Base-by-base conservation (phyloP, 2,329 filamentous ascomycete genomes). In the Aspergillus tanneri region DNA sequence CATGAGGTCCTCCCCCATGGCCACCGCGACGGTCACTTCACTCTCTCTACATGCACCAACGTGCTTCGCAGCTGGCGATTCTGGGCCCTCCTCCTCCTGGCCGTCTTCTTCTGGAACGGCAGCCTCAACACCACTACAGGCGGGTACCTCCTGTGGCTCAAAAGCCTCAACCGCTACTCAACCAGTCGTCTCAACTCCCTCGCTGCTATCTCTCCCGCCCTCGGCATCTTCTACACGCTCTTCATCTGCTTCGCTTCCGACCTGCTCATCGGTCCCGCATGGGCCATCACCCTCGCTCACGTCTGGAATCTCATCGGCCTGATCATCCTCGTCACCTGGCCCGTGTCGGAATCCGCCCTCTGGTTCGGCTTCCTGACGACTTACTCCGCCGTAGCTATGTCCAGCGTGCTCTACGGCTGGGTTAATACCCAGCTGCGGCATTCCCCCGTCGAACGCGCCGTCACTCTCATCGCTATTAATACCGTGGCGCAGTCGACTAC, bases 71-170 rank as follows among this genome's bases (percentile, higher is more conserved):
- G 71, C 28, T 73, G 71, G 55, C 75, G 74, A 12, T 74, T 83
- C 41, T 83, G 76, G 70, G 65, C 72, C 0, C 62, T 83, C 8
- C 63, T 81, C 0, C 50, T 77, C 1, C 68, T 79, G 23, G 75
- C 80, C 38, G 69, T 80, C 4, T 68, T 83, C 19, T 83, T 83
- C 64, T 83, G 78, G 77, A 82, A 82, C 49, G 71, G 70, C 1
- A 65, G 72, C 4, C 63, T 72, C n/a, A 75, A 78, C 38, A 74
- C 72, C 1, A 70, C 62, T 5, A 67, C 73, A 1, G 80, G 77
- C 2, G 75, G 72, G 0, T 83, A 78, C 49, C 60, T 82, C 2
- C 69, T 84, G 0, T 84, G 80, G 80, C 66, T 84, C 38, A 83
- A 83, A 63, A 79, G 75, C 46, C 51, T 83, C 11, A 62, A 73